phyloP scores from a whole-genome alignment of 306 rosid genomes.

The Gillenia trifoliata region DNA sequence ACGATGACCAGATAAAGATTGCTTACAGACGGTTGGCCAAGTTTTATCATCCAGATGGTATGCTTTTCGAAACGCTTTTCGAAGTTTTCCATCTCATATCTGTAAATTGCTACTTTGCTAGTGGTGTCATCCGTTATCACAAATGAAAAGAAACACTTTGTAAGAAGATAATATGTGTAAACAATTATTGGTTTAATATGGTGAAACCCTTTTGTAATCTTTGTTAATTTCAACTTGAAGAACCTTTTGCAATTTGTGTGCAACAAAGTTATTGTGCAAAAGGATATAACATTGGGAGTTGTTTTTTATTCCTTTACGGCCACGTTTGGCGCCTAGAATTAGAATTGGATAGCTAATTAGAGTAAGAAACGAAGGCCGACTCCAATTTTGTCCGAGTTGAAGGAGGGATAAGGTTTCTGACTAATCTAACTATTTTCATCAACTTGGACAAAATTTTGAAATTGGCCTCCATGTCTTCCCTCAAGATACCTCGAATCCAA shows the following conservation, averaged over 20 bases:
- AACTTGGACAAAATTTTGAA: neutral
- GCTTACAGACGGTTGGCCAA: slow-evolving; percentile 91
- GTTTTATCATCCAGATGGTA: slow-evolving; percentile 96
- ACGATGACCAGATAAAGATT: slow-evolving; percentile 77
- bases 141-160: no score
- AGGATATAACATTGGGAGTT: neutral
- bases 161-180: neutral
- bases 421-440: neutral
- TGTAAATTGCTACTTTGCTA: neutral
- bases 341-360: neutral
- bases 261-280: no score
- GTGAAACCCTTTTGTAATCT: neutral
- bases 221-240: neutral
- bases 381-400: neutral
- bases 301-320: neutral
- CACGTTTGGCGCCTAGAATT: neutral
- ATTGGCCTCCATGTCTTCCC: neutral
- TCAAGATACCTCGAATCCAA: neutral
- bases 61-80: slow-evolving; percentile 12
- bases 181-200: neutral
- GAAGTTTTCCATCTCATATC: neutral
- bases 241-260: neutral
- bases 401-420: neutral
- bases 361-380: neutral
- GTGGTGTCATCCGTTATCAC: neutral